Conservation (phyloP, 2,329 filamentous ascomycete genomes). For the Tolypocladium capitatum region DNA sequence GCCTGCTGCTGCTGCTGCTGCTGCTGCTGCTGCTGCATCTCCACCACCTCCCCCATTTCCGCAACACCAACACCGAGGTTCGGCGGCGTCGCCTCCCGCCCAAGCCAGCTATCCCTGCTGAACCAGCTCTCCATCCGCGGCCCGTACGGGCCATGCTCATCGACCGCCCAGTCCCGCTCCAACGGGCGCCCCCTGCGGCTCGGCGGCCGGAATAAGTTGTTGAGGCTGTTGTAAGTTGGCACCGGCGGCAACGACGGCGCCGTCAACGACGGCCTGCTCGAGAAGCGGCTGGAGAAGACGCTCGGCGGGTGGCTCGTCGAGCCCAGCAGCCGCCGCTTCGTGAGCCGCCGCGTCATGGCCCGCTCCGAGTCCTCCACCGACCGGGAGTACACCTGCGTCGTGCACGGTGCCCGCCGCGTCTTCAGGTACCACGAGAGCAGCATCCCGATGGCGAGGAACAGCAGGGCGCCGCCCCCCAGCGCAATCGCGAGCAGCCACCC, state of each 20-base stretch:
- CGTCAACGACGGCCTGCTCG: conserved; percentile 17
- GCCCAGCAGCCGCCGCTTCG: conserved; percentile 15
- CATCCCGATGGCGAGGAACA: conserved; percentile 29
- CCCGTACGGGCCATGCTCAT: conserved; percentile 37
- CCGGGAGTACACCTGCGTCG: conserved; percentile 16
- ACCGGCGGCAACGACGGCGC: conserved; percentile 11
- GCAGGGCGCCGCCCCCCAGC: conserved; percentile 30
- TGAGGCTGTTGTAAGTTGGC: conserved; percentile 17
- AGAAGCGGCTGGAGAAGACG: conserved; percentile 9
- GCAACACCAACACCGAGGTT: conserved; percentile 12
- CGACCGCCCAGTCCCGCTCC: conserved; percentile 28
- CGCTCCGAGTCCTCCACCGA: conserved; percentile 9
- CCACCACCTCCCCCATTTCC: conserved; percentile 10
- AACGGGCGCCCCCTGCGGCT: conserved; percentile 4
- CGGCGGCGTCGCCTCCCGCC: conserved; percentile 23
- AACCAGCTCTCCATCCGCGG: conserved; percentile 18
- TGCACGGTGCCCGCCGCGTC: conserved; percentile 7
- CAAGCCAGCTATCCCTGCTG: conserved; percentile 20
- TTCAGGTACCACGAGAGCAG: conserved; percentile 26
- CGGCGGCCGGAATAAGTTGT: conserved; percentile 11
- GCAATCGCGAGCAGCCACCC: conserved; percentile 32
- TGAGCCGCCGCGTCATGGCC: conserved; percentile 12
- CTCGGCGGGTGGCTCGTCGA: conserved; percentile 4
- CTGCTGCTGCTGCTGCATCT: neutral
- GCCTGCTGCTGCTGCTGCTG: conserved; percentile 1